Evolutionary conservation across 2,329 filamentous ascomycete genomes (phyloP), one percentile per base, ranked within the genome.

Genomic region (Macrophomina pseudophaseolina): DNA sequence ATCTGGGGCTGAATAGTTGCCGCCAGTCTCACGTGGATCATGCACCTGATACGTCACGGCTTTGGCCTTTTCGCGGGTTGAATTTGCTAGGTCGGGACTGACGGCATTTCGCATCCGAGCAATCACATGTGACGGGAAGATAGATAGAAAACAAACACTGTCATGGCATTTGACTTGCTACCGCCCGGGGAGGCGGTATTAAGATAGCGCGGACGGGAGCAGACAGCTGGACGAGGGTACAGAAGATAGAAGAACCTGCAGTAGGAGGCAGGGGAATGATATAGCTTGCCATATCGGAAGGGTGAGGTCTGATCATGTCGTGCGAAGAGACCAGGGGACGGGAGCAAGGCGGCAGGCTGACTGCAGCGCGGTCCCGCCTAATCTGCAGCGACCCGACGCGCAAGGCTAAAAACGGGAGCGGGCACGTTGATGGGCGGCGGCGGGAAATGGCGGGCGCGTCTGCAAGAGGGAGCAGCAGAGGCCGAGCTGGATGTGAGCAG

Each of bases 81-180:
- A 44, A 49, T 49, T 49, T 59, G 23, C 58, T 62, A 44, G 42
- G 23, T 38, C 58, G 58, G 58, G 35, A 35, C 33, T 5, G 23
- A 49, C 44, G 58, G 58, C 56, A 62, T 62, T 62, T 62, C 14
- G 44, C 58, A 60, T 35, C 56, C 56, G 42, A 48, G 42, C 53
- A 46, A 60, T 60, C 56, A 60, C 56, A 60, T 60, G 56, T 60
- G 42, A 62, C 12, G 58, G 58, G n/a, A 59, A 59, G 54, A 59
- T 59, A 33, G 40, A 18, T 42, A 35, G 6, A 5, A 32, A 49
- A 35, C 30, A 53, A 14, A 46, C 40, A 35, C 40, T 32, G 12
- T 28, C 14, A n/a, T 9, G 54, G 12, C n/a, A 62, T 62, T 49
- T 62, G 42, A 28, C 38, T 35, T 38, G 6, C 42, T 44, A 8